Evolutionary conservation across 179 eudicot species (phyloP), one percentile per base, ranked within the genome.

Genomic region (Heliamphora pulchella): DNA sequence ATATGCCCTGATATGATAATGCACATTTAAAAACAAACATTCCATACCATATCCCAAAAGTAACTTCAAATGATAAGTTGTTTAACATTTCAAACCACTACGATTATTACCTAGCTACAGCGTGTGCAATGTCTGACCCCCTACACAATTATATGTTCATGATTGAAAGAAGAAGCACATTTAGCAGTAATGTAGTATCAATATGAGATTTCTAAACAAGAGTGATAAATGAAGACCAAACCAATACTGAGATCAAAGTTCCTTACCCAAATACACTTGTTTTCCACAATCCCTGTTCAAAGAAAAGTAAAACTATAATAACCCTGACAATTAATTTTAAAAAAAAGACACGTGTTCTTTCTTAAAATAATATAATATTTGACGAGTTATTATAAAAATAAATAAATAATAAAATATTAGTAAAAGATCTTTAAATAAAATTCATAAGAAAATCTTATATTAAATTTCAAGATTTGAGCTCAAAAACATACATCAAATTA

Each of bases 51-150:
- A 75, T 67, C 31, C 53, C 68, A 48, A 1, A 31, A 81, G 0
- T 43, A 18, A 66, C 80, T 11, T 77, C 78, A 14, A 46, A 69
- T 53, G 67, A 68, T 10, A 71, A 51, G 2, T 39, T 51, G 8
- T 51, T 11, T n/a, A 3, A 77, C 62, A 8, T 48, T 58, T 48
- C 17, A 75, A 18, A 20, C 43, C 44, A 55, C 14, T 44, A 58
- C 81, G 64, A 50, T 17, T 54, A 67, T 80, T 86, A 91, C 96
- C 96, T 86, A 78, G 93, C 96, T 14, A 93, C 93, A 85, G 90
- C 87, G 90, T 89, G 91, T 50, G 96, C 96, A 74, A 93, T 91
- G 84, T 91, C 96, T 75, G 90, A 91, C 58, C 91, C 81, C 95
- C 93, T 85, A 61, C 53, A 68, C 63, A 80, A 53, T 48, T 54